Base-by-base conservation (phyloP, 768 basidiomycete species). In the Pisolithus sp. region DNA sequence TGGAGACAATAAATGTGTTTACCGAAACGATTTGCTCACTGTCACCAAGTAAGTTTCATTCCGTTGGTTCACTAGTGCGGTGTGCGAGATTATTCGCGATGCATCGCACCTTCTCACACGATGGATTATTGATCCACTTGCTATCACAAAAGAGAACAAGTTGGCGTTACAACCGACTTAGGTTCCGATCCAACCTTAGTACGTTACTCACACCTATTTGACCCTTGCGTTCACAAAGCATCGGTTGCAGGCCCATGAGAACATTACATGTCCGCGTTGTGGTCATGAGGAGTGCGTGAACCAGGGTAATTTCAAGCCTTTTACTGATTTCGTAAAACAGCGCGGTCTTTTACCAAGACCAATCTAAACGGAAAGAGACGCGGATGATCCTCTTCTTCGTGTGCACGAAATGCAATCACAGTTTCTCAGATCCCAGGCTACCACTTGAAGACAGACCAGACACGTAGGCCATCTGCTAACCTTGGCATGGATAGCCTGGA, bases 301-400 rank as follows among this genome's bases (percentile, higher is more conserved):
- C 44, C 23, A 9, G 41, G 41, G 21, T 20, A 42, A 38, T 43
- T 34, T 42, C 42, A 46, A 46, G 13, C 2, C 37, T 15, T 21
- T 39, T 48, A 37, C 53, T 45, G 15, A 12, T 7, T 42, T n/a
- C 8, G 49, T 48, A 26, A 17, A 36, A n/a, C 62, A 98, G 94
- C 63, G 82, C 91, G 47, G 94, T 98, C 5, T 82, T 89, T 64
- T 98, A 88, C 68, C 95, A 97, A 68, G 95, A 97, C 69, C 95
- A 98, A 67, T 96, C 93, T 17, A 94, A 95, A 66, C 85, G 95
- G 50, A 92, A 91, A 61, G 92, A 95, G 65, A 97, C 95, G 1
- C 80, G 89, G 2, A 95, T 95, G 93, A 89, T 90, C 46, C 76
- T 93, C 2, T 94, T 93, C 73, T 94, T 83, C 64, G 90, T 93